Conservation (phyloP, 805 yeast genomes). For the Ogataea nakhonphanomensis region DNA sequence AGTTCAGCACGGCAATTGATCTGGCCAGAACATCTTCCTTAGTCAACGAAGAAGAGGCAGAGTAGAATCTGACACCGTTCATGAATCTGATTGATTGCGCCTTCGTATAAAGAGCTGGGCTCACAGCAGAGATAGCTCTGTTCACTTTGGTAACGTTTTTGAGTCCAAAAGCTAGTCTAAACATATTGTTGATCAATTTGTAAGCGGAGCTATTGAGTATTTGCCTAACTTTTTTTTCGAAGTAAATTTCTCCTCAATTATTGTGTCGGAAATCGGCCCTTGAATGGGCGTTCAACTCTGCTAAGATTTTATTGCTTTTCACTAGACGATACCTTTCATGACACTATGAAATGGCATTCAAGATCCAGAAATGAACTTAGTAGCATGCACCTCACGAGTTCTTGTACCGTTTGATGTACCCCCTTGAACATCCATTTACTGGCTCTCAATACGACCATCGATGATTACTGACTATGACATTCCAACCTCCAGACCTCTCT, state of each 20-base stretch:
- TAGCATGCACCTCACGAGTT: background rate
- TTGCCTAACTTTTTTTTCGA: slow-evolving; percentile 8
- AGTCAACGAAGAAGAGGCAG: slow-evolving; percentile 59
- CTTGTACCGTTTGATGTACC: no score
- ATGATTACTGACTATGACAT: no score
- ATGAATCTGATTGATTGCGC: slow-evolving; percentile 20
- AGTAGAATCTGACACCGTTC: slow-evolving; percentile 22
- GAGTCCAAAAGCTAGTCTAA: slow-evolving; percentile 24
- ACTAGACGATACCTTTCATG: background rate
- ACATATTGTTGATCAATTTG: slow-evolving; percentile 12
- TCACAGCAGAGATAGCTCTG: slow-evolving; percentile 1
- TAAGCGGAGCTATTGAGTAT: slow-evolving; percentile 1
- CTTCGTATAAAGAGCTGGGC: slow-evolving; percentile 7
- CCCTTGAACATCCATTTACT: no score
- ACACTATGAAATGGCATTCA: background rate
- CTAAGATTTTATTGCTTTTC: background rate
- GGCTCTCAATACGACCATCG: no score
- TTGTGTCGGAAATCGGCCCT: no score
- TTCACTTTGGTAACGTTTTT: slow-evolving; percentile 19
- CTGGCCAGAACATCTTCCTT: slow-evolving; percentile 79
- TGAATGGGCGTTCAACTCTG: background rate
- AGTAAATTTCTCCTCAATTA: slow-evolving; percentile 3
- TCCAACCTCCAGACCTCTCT: background rate
- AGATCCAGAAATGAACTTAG: background rate
- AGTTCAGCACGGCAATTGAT: slow-evolving; percentile 72